Conservation (phyloP, 1,139 yeast species). For the Pichia sp. region DNA sequence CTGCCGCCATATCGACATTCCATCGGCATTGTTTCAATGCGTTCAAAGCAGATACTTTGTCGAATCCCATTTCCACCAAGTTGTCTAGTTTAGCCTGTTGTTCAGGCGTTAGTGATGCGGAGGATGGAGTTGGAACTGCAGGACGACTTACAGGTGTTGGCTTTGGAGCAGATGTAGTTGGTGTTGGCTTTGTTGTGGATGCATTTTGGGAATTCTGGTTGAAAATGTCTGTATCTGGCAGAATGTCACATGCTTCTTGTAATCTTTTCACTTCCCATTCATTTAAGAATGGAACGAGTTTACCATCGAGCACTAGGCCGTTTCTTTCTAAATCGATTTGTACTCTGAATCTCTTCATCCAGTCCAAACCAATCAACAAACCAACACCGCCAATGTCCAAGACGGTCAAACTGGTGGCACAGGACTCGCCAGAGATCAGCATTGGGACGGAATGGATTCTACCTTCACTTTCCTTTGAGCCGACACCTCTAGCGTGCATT, state of each 20-base stretch:
- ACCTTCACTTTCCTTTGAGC: constrained; percentile 75
- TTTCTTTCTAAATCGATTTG: constrained; percentile 69
- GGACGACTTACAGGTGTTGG: background rate
- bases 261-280: constrained; percentile 24
- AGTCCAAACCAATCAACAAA: constrained; percentile 60
- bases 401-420: constrained; percentile 83
- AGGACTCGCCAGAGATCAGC: constrained; percentile 61
- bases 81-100: constrained; percentile 38
- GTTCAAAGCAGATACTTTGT: constrained; percentile 55
- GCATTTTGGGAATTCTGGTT: constrained; percentile 2
- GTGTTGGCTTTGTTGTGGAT: background rate
- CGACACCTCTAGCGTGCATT: constrained; percentile 92
- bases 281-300: constrained; percentile 25
- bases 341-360: constrained; percentile 89
- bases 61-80: constrained; percentile 69
- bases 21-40: constrained; percentile 73
- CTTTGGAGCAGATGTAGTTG: background rate
- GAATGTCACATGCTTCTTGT: constrained; percentile 14
- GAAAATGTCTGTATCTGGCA: background rate
- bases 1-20: constrained; percentile 83
- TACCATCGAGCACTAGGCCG: constrained; percentile 68
- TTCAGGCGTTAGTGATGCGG: constrained; percentile 20
- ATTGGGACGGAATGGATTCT: constrained; percentile 88
- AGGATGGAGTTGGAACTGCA: constrained; percentile 11
- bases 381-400: constrained; percentile 70